Conservation (phyloP, 2,329 filamentous ascomycete genomes). For the Fusarium penzigii region DNA sequence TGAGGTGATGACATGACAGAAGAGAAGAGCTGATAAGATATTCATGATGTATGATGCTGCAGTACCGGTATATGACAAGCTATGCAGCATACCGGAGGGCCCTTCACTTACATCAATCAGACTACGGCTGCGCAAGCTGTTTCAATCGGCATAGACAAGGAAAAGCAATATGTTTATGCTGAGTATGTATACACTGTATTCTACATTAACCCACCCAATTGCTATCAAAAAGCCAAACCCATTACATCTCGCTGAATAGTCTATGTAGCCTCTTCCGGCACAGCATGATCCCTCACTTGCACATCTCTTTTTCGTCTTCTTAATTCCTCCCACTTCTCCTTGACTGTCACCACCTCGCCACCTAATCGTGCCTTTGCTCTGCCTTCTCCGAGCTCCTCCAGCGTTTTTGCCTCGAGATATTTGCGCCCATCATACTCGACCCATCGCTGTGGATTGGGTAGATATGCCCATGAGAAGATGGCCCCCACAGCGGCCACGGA, state of each 20-base stretch:
- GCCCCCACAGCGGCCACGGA: constrained; percentile 51
- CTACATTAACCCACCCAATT: too few relatives aligned
- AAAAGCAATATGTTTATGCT: too few relatives aligned
- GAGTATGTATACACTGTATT: too few relatives aligned
- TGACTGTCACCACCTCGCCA: constrained; percentile 46
- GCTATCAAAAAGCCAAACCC: too few relatives aligned
- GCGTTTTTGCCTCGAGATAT: constrained; percentile 46
- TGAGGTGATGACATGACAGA: background rate
- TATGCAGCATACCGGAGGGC: too few relatives aligned
- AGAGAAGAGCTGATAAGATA: background rate
- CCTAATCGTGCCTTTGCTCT: constrained; percentile 44
- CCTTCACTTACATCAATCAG: too few relatives aligned
- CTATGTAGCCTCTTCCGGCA: constrained; percentile 23
- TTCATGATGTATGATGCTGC: too few relatives aligned
- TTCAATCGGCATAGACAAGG: too few relatives aligned
- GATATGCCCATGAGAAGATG: constrained; percentile 53
- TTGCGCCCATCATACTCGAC: constrained; percentile 38
- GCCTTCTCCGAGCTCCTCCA: constrained; percentile 54
- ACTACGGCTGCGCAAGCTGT: too few relatives aligned
- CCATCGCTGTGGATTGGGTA: constrained; percentile 49
- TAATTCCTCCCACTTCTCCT: constrained; percentile 44
- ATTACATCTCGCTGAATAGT: background rate
- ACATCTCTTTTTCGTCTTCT: constrained; percentile 34
- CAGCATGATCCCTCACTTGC: constrained; percentile 23
- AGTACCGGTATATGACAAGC: too few relatives aligned